phyloP scores from a whole-genome alignment of 805 yeast species.

The Ogataea thermomethanolica region DNA sequence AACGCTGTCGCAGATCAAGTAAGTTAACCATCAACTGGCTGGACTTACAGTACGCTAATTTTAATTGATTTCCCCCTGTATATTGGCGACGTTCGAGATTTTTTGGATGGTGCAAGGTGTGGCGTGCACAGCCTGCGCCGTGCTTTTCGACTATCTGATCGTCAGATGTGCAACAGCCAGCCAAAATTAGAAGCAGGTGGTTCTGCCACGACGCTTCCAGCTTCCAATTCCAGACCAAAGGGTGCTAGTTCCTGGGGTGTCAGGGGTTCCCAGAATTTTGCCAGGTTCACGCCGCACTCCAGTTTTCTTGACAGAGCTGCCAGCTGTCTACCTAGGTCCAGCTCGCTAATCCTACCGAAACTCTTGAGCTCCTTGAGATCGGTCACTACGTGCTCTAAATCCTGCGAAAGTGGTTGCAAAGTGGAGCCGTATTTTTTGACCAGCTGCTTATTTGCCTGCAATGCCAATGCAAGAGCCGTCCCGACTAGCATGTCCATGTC shows the following conservation, averaged over 20 bases:
- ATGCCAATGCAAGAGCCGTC: constrained; percentile 3
- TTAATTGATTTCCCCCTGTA: neutral
- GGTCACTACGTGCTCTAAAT: constrained; percentile 2
- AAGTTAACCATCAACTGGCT: constrained; percentile 12
- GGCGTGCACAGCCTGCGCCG: too few species aligned
- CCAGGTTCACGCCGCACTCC: constrained; percentile 4
- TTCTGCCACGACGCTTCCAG: neutral
- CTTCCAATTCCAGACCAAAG: constrained; percentile 2
- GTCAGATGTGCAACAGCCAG: constrained; percentile 6
- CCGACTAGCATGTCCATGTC: constrained; percentile 2
- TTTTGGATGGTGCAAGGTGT: constrained; percentile 1
- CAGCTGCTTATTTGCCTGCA: constrained; percentile 5
- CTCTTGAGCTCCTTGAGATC: constrained; percentile 4
- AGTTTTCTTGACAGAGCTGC: constrained; percentile 1
- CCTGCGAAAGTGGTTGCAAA: constrained; percentile 1
- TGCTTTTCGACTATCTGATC: neutral
- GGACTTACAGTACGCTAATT: neutral
- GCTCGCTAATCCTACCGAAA: neutral
- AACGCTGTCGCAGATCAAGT: constrained; percentile 11
- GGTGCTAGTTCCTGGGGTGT: neutral
- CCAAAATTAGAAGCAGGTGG: neutral
- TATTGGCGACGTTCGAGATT: neutral
- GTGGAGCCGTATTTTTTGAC: constrained; percentile 1
- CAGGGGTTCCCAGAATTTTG: neutral
- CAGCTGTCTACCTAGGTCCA: neutral